Base-by-base conservation (phyloP, 164 flowering plant genomes). In the Vitis riparia region DNA sequence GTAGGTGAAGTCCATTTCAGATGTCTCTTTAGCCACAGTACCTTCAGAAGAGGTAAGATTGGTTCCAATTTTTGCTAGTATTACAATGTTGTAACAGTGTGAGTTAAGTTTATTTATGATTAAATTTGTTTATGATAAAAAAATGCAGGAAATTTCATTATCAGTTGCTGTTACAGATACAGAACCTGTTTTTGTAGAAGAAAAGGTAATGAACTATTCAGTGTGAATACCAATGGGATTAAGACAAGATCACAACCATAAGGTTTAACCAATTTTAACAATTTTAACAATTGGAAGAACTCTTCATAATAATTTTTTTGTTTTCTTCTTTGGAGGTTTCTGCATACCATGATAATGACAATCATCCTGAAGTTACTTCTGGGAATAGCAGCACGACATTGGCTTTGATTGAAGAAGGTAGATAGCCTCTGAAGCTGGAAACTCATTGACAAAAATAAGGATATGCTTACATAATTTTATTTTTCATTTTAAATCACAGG, bases 371-470 rank as follows among this genome's bases (percentile, higher is more conserved):
- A 59, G 56, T 63, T 48, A 75, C 68, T 71, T 29, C 71, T 16
- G 32, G 5, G 9, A 52, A 29, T 23, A 49, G 19, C 60, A 58
- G 14, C 55, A 50, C 51, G 8, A 66, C n/a, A 19, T 14, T 67
- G 12, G 53, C 71, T n/a, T 17, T 49, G 2, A 29, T n/a, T 59
- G 68, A 75, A 53, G 77, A 71, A 68, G 79, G 84, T 81, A 63
- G 11, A 15, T 69, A 37, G 7, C 53, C 23, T 69, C 8, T 67
- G 14, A 12, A 19, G 17, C 44, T 6, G 7, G 7, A 37, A 37
- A 37, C 44, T 37, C 7, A 0, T 37, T 3, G 44, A 37, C 27
- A 37, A 3, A 37, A 37, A 37, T 37, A 6, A 37, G 7, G 44
- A 37, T 37, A 5, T 37, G 7, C 44, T 37, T 2, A 37, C 44